phyloP scores from a whole-genome alignment of 1,284 basidiomycete species.

The Ceratobasidium sp. region DNA sequence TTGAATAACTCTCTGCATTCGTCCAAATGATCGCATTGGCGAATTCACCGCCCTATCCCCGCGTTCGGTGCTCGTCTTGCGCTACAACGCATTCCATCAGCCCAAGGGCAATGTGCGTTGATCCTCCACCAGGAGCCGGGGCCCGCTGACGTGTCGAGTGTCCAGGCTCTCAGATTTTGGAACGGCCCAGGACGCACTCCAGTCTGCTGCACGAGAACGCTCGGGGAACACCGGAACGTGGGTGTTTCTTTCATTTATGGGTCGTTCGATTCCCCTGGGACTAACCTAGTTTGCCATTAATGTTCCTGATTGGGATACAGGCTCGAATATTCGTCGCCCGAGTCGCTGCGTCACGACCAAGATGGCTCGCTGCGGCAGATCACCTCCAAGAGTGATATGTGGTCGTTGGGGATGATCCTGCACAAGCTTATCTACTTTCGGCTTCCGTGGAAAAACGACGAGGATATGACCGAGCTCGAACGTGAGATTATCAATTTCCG shows the following conservation, averaged over 20 bases:
- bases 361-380: constrained; percentile 74
- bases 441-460: constrained; percentile 75
- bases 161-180: constrained; percentile 96
- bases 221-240: constrained; percentile 94
- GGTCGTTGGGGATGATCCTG: constrained; percentile 86
- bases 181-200: constrained; percentile 89
- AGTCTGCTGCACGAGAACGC: constrained; percentile 68
- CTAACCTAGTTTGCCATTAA: constrained; percentile 16
- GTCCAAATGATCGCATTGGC: neutral
- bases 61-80: constrained; percentile 33
- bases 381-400: constrained; percentile 90
- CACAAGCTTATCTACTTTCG: constrained; percentile 91
- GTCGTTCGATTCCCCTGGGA: neutral
- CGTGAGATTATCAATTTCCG: constrained; percentile 77
- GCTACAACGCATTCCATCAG: constrained; percentile 48
- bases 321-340: constrained; percentile 84
- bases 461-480: constrained; percentile 73
- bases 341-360: constrained; percentile 66
- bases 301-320: constrained; percentile 54
- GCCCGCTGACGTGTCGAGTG: constrained; percentile 50
- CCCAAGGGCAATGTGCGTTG: constrained; percentile 52
- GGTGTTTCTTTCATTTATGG: constrained; percentile 57
- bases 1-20: no score
- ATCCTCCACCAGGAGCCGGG: neutral
- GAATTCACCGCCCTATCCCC: constrained; percentile 1